Base-by-base conservation (phyloP, 75 land plant species). In the Picea glauca region DNA sequence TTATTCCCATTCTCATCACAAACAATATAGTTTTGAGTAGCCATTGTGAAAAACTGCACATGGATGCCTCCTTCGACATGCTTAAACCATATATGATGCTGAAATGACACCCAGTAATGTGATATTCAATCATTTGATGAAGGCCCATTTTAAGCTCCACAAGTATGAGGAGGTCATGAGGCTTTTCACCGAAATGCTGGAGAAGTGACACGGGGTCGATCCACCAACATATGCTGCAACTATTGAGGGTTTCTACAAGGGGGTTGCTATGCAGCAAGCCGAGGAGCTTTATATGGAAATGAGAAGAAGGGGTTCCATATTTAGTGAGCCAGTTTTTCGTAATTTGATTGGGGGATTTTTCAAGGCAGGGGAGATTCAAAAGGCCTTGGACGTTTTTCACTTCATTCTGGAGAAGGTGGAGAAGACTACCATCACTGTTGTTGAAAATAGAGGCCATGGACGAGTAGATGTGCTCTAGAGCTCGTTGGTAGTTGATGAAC, bases 111-210 rank as follows among this genome's bases (percentile, higher is more conserved):
- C 93, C 0, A 85, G 87, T 3, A 58, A 83, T 0, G 84, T 89
- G 23, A 91, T 91, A 30, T 91, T 89, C 30, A 76, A 86, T 64
- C 93, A 91, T 33, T 80, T 91, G 38, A 89, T 91, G 54, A 91
- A 91, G 76, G 93, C 91, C 3, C 76, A 89, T 35, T 68, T 91
- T 33, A 89, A 84, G 21, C 72, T 85, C 12, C 84, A 81, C 50
- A 63, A 91, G 31, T 87, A 87, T 26, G 60, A 32, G 9, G 93
- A 91, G 43, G 91, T 85, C 8, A 63, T 91, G 72, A 87, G 81
- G 60, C 75, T 91, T 13, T 72, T 89, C 23, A 67, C 86, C 32
- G 91, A 91, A 77, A 91, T 91, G 93, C 77, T 91, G 60, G 78
- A 76, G 60, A 83, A 82, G 32, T 88, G 87, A 18, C 86, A 89